Percentiles rank a stretch among this genome's conserved stretches.
Evolutionary conservation across 2,329 filamentous ascomycete genomes (phyloP).

Genomic region (Pseudogymnoascus sp.): DNA sequence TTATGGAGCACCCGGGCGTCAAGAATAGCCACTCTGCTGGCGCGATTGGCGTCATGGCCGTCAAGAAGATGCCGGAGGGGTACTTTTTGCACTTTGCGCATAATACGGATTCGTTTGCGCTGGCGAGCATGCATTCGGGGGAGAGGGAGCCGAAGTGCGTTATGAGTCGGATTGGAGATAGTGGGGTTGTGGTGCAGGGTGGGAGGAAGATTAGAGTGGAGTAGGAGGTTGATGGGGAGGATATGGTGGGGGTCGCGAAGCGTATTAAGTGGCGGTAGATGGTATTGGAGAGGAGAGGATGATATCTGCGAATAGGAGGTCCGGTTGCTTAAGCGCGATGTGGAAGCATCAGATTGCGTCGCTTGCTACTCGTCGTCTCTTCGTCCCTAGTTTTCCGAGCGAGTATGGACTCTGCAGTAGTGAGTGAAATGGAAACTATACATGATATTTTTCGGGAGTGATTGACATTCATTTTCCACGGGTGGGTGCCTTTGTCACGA

Average conservation of each 20-base stretch:
- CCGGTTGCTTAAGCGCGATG: background rate
- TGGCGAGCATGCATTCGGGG: slow-evolving; percentile 79
- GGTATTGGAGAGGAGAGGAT: background rate
- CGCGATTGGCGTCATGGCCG: slow-evolving; percentile 81
- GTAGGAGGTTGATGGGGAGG: background rate
- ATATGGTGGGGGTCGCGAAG: background rate
- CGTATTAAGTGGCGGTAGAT: background rate
- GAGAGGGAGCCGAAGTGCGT: slow-evolving; percentile 70
- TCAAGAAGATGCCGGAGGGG: slow-evolving; percentile 73
- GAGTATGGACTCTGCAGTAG: background rate
- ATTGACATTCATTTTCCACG: background rate
- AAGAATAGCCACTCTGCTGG: slow-evolving; percentile 69
- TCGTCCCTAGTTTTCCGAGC: background rate
- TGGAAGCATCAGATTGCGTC: background rate
- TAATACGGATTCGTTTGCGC: slow-evolving; percentile 82
- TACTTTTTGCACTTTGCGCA: slow-evolving; percentile 88
- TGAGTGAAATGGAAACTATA: background rate
- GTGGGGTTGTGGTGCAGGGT: slow-evolving; percentile 25
- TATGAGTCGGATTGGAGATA: slow-evolving; percentile 61
- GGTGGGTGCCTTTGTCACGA: no score
- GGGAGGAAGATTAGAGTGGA: slow-evolving; percentile 26
- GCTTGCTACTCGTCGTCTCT: background rate
- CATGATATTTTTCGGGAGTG: background rate
- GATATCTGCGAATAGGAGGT: background rate
- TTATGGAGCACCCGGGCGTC: slow-evolving; percentile 86